Conservation (phyloP, 2,329 filamentous ascomycete genomes). For the Malbranchea zuffiana region DNA sequence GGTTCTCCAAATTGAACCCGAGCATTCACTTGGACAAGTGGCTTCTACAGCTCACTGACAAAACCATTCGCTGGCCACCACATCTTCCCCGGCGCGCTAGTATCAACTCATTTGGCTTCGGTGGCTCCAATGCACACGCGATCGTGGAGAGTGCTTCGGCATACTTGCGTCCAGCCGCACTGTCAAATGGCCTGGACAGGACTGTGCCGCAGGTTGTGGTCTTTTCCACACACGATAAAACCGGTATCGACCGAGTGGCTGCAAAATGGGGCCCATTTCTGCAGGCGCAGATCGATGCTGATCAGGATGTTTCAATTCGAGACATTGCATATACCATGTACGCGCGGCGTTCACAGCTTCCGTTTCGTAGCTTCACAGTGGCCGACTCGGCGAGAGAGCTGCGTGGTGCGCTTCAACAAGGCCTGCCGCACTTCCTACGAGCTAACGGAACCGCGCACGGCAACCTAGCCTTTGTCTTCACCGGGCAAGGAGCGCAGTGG, state of each 20-base stretch:
- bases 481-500: slow-evolving; percentile 17
- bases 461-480: slow-evolving; percentile 12
- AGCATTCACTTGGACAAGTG: slow-evolving; percentile 6
- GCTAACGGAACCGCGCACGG: background rate
- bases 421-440: background rate
- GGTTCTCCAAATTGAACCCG: slow-evolving; percentile 17
- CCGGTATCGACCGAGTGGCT: background rate
- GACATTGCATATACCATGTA: slow-evolving; percentile 7
- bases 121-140: slow-evolving; percentile 2
- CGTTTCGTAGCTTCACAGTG: slow-evolving; percentile 1
- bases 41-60: slow-evolving; percentile 6
- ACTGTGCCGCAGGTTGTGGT: slow-evolving; percentile 1
- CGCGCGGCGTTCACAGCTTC: background rate
- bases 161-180: background rate
- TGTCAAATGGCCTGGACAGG: background rate
- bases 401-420: background rate
- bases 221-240: slow-evolving; percentile 4
- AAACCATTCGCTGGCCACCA: background rate
- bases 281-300: background rate
- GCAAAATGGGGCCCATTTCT: background rate
- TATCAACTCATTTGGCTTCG: slow-evolving; percentile 7
- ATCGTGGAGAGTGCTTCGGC: background rate
- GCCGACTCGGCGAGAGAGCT: background rate
- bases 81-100: background rate
- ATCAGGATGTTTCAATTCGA: background rate